Evolutionary conservation across 2,329 filamentous ascomycete species (phyloP), one percentile per base, ranked within the genome.

Genomic region (Nigrograna mackinnonii): DNA sequence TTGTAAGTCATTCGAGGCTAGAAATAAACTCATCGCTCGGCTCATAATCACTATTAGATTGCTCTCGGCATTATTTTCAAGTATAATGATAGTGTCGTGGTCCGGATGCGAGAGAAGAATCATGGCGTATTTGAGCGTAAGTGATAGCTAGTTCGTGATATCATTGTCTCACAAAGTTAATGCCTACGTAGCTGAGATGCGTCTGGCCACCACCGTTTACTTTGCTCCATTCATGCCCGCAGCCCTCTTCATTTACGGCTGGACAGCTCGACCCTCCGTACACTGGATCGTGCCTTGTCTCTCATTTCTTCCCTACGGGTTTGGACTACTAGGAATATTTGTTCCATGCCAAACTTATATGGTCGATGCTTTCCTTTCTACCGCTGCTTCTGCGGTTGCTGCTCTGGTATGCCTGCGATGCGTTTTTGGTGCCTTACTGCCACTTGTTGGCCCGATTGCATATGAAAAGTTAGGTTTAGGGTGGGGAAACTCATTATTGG

Each of bases 381-480:
- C 0, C 72, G 85, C 2, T 81, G 84, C 2, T 79, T 81, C 5
- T 80, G 49, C 81, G 0, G 75, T 85, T 3, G 45, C 45, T 11
- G 48, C 48, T 4, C 16, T 46, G 11, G 46, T 51, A 12, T 51
- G 48, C 20, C 54, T 84, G 17, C 64, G 80, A 24, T 69, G 66
- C 17, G 52, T 80, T 0, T 64, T 78, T 5, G 80, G 78, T 6
- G 78, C 76, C 3, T 60, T 80, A 61, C 83, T 2, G 24, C 83
- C 81, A 0, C 63, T 84, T 19, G 75, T 75, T 2, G 79, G 77
- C 0, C 69, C 75, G 16, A 50, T 62, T 28, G 80, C 85, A 79
- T 85, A 84, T 52, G 60, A 69, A 9, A 66, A 56, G 1, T 57
- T 84, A 3, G 81, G 81, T 0, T 52, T 80, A 5, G 80, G 81